A percentile compares a stretch with the other conserved stretches of the same genome.
These are phyloP conservation scores for Furcasterigmium furcatum DNA, from an alignment of 2,329 filamentous ascomycete genomes.

Conservation along the genomic window DNA sequence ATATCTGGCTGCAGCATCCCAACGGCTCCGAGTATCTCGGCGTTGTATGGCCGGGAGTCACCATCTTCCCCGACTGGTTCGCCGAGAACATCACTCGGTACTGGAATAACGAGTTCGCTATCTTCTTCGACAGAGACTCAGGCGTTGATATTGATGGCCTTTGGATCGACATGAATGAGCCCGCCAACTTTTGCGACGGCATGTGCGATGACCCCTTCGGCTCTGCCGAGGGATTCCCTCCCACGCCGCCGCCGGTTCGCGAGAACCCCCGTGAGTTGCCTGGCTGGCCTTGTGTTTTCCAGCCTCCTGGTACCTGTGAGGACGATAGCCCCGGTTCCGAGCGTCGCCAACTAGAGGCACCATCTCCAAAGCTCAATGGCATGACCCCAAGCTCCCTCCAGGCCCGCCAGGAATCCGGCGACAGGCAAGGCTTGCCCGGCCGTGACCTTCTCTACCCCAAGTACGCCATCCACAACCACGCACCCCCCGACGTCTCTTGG, in stretches of 20 bases:
- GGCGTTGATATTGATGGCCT: slow-evolving; percentile 75
- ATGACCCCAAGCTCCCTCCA: background rate
- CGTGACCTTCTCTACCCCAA: slow-evolving; percentile 15
- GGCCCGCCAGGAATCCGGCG: slow-evolving; percentile 31
- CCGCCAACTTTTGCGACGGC: slow-evolving; percentile 25
- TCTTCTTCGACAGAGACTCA: slow-evolving; percentile 59
- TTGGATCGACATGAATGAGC: slow-evolving; percentile 70
- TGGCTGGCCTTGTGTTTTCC: slow-evolving; percentile 29
- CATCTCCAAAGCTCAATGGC: slow-evolving; percentile 60
- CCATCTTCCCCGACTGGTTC: slow-evolving; percentile 78
- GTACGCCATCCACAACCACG: slow-evolving; percentile 14
- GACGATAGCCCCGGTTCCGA: background rate
- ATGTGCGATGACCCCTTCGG: slow-evolving; percentile 34
- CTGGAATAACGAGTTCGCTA: slow-evolving; percentile 66
- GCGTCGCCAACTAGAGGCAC: slow-evolving; percentile 56
- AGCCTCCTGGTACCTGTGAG: background rate
- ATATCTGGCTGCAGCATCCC: slow-evolving; percentile 44
- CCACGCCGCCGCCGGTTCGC: slow-evolving; percentile 59
- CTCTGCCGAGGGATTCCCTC: slow-evolving; percentile 46
- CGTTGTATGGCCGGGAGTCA: slow-evolving; percentile 75
- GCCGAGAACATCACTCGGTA: slow-evolving; percentile 58
- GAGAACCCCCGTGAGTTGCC: slow-evolving; percentile 61
- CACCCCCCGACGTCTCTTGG: slow-evolving; percentile 2
- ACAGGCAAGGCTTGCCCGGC: slow-evolving; percentile 14
- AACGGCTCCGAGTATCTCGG: slow-evolving; percentile 59